These are phyloP conservation scores for Talaromyces proteolyticus DNA, from an alignment of 495 filamentous ascomycete genomes.

Conservation along the genomic window DNA sequence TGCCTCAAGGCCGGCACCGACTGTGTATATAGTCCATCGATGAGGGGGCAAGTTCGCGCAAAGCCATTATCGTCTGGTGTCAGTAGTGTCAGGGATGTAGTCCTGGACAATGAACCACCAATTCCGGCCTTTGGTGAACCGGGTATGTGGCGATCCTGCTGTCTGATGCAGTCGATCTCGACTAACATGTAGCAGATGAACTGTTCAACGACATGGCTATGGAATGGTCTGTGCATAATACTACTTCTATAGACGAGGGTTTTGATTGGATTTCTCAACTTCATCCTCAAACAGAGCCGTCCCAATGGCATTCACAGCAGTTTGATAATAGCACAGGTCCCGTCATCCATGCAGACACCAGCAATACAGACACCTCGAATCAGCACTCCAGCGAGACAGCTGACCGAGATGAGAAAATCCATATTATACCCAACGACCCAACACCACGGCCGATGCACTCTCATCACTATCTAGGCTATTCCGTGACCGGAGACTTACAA, in stretches of 20 bases:
- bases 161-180: not conserved
- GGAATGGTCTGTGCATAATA: not conserved
- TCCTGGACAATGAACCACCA: not conserved
- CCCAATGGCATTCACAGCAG: not conserved
- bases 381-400: not conserved
- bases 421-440: not conserved
- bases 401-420: not conserved
- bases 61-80: not conserved
- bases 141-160: no score
- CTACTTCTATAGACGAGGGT: not conserved
- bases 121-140: not conserved
- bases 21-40: slow-evolving; percentile 1
- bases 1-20: not conserved
- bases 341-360: not conserved
- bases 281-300: not conserved
- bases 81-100: not conserved
- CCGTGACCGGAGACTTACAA: not conserved
- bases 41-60: slow-evolving; percentile 1
- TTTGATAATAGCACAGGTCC: not conserved
- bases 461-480: not conserved
- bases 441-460: not conserved
- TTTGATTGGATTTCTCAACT: slow-evolving; percentile 2
- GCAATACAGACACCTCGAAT: not conserved
- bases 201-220: not conserved
- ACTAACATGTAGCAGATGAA: not conserved